Base-by-base conservation (phyloP, 306 rosid genomes). In the Prunus kanzakura region DNA sequence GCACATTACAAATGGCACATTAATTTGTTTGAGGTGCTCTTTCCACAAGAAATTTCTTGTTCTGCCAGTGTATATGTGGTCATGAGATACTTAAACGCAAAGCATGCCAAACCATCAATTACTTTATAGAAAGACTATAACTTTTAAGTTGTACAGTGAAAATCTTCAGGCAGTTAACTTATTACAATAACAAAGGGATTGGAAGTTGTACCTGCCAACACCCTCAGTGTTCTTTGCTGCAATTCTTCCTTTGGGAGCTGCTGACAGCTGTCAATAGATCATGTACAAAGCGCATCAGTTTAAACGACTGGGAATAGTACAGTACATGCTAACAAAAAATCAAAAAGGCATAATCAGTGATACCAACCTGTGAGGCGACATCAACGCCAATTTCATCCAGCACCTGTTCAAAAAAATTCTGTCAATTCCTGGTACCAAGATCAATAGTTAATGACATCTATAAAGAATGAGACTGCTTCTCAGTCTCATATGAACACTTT, bases 341-440 rank as follows among this genome's bases (percentile, higher is more conserved):
- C 55, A 58, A 49, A 64, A 47, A 76, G 74, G 46, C 49, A 71
- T 29, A 63, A 77, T 57, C 30, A 67, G 64, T 75, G 43, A 49
- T 41, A 74, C 85, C 27, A 78, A 96, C 98, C 99, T 96, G 99
- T 50, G 99, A 89, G 81, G 91, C 98, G 61, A 96, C 84, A 78
- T 93, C 98, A 19, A 96, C 93, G 20, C 99, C 99, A 25, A 96
- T 95, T 90, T 95, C 99, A 71, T 95, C 99, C 3, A 95, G 93
- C 74, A 95, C 99, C 99, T 95, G 92, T 63, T 52, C 76, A 78
- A 68, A 57, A 68, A 66, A 47, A 49, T 80, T 64, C 71, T 60
- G 76, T 82, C 75, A 83, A 57, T 81, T 71, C 64, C 76, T 51
- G 49, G 43, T 74, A 60, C 66, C 43, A 81, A 63, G 52, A 66